Percentiles rank a stretch among this genome's conserved stretches.
These are phyloP conservation scores for Botrytis paeoniae DNA, from an alignment of 2,329 filamentous ascomycete genomes.

Conservation along the genomic window DNA sequence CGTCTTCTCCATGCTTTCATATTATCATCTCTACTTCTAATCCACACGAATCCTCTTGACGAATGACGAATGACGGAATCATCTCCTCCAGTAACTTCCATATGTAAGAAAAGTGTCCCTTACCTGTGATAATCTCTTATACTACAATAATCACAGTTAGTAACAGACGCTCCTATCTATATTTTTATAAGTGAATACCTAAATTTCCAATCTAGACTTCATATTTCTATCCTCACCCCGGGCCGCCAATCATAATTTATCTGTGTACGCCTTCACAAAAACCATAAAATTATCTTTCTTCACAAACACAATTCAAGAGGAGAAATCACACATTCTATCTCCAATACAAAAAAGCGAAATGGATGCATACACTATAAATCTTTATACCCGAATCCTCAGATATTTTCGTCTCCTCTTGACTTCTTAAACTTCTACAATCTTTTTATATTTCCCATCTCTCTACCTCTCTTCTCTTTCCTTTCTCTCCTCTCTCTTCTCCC, in stretches of 20 bases:
- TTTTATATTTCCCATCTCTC: too few species aligned
- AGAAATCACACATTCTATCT: neutral
- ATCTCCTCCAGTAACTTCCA: neutral
- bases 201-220: neutral
- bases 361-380: neutral
- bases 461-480: too few species aligned
- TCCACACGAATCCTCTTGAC: neutral
- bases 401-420: neutral
- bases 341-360: neutral
- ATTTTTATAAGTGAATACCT: too few species aligned
- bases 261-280: too few species aligned
- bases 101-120: too few species aligned
- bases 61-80: neutral
- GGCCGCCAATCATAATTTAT: neutral
- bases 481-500: too few species aligned
- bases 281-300: neutral
- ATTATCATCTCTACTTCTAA: neutral
- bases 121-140: neutral
- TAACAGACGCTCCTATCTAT: neutral
- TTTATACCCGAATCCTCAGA: too few species aligned
- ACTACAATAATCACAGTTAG: neutral
- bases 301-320: neutral
- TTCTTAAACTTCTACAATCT: too few species aligned
- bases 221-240: rapidly evolving
- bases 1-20: neutral